phyloP scores from a whole-genome alignment of 2,329 filamentous ascomycete genomes.

The Xylariales sp. region DNA sequence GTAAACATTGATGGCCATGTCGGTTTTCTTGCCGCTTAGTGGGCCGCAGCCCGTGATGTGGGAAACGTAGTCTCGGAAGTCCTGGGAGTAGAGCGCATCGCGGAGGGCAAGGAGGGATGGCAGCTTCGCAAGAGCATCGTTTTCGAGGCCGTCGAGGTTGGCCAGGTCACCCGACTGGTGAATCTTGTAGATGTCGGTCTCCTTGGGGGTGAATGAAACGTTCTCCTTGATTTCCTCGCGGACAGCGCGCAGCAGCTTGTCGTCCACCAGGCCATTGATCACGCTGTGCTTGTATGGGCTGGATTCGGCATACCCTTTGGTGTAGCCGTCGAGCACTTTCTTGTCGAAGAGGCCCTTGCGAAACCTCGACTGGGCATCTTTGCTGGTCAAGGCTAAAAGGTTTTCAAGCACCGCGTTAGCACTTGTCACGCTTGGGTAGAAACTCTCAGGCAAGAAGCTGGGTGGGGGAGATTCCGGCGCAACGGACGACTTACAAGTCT shows the following conservation, averaged over 20 bases:
- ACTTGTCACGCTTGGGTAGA: neutral
- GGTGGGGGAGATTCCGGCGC: too few species aligned
- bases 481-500: conserved; percentile 34
- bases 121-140: conserved; percentile 77
- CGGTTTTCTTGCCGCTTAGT: conserved; percentile 88
- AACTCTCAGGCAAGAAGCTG: conserved; percentile 4
- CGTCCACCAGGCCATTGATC: conserved; percentile 75
- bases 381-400: conserved; percentile 42
- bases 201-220: conserved; percentile 94
- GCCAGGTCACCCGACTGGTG: conserved; percentile 97
- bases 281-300: conserved; percentile 87
- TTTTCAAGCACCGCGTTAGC: too few species aligned
- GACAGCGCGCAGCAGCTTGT: conserved; percentile 77
- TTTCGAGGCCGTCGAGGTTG: conserved; percentile 90
- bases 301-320: conserved; percentile 57
- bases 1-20: conserved; percentile 99
- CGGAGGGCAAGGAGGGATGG: conserved; percentile 89
- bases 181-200: conserved; percentile 99
- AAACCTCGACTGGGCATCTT: conserved; percentile 56
- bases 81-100: conserved; percentile 86
- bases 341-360: conserved; percentile 62
- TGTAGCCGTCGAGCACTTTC: conserved; percentile 54
- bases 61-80: conserved; percentile 86
- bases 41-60: conserved; percentile 81
- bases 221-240: conserved; percentile 85